phyloP scores from a whole-genome alignment of 768 basidiomycete genomes.

The Lepiota venenata region DNA sequence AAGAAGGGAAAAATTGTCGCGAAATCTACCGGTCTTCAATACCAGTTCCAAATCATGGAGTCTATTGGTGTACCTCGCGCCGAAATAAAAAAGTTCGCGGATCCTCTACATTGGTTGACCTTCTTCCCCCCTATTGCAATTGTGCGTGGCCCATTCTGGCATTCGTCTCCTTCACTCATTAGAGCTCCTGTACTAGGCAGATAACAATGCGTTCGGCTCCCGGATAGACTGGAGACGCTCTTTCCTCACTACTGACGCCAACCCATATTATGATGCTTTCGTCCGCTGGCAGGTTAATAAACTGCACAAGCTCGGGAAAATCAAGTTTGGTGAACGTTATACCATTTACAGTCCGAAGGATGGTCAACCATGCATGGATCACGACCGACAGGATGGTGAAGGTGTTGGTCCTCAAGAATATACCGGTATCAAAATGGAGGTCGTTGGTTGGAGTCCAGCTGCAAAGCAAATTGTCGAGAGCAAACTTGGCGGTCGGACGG shows the following conservation, averaged over 20 bases:
- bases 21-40: constrained; percentile 89
- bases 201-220: constrained; percentile 86
- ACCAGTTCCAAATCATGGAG: constrained; percentile 99
- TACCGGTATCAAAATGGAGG: constrained; percentile 92
- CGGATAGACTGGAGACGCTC: constrained; percentile 96
- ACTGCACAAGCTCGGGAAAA: constrained; percentile 79
- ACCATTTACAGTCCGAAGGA: constrained; percentile 99
- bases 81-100: constrained; percentile 96
- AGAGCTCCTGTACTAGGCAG: constrained; percentile 29
- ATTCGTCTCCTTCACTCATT: background rate
- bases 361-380: constrained; percentile 99
- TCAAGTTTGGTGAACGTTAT: constrained; percentile 98
- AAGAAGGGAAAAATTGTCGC: constrained; percentile 95
- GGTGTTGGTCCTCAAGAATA: constrained; percentile 95
- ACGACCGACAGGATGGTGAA: constrained; percentile 94
- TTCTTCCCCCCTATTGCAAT: constrained; percentile 97
- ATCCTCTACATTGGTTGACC: constrained; percentile 88
- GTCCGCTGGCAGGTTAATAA: constrained; percentile 99
- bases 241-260: constrained; percentile 92
- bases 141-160: constrained; percentile 38
- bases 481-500: constrained; percentile 74
- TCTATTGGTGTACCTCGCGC: constrained; percentile 83
- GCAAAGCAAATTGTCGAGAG: constrained; percentile 62
- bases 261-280: constrained; percentile 97
- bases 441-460: constrained; percentile 74